phyloP scores from a whole-genome alignment of 139 green algal species.

The Chlamydomonas asymmetrica region DNA sequence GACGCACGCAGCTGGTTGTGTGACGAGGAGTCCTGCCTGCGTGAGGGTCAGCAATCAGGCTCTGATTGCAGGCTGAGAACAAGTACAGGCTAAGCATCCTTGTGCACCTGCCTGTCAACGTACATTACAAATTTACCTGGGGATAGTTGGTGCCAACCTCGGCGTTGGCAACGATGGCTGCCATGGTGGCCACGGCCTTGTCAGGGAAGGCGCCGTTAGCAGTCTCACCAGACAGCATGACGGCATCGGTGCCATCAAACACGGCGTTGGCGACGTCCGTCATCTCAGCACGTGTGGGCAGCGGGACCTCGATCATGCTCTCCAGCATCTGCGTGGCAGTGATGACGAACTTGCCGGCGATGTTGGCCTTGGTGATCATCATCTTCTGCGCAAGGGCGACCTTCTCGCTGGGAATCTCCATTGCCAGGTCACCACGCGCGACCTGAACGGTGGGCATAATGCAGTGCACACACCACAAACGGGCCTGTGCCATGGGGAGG shows the following conservation, averaged over 20 bases:
- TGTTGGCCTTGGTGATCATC: slow-evolving; percentile 81
- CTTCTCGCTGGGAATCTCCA: slow-evolving; percentile 58
- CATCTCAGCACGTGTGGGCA: slow-evolving; percentile 74
- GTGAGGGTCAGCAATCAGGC: too few species aligned
- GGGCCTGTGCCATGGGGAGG: too few species aligned
- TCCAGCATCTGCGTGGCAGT: slow-evolving; percentile 77
- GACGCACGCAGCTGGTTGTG: too few species aligned
- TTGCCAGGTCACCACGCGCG: slow-evolving; percentile 70
- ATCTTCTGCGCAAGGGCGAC: slow-evolving; percentile 72
- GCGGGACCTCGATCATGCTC: slow-evolving; percentile 49
- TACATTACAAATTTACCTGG: too few species aligned
- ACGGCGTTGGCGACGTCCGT: slow-evolving; percentile 86
- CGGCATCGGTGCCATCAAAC: slow-evolving; percentile 71
- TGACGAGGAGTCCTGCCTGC: too few species aligned
- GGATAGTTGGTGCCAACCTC: slow-evolving; percentile 44
- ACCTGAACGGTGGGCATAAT: too few species aligned
- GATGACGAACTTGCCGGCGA: slow-evolving; percentile 74
- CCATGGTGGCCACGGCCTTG: slow-evolving; percentile 59
- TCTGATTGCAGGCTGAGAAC: too few species aligned
- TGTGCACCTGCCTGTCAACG: too few species aligned
- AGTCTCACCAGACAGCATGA: slow-evolving; percentile 68
- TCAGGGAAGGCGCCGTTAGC: slow-evolving; percentile 54
- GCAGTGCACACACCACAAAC: slow-evolving; percentile 52
- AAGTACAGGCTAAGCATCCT: too few species aligned
- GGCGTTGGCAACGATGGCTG: slow-evolving; percentile 52